A percentile compares a stretch with the other conserved stretches of the same genome.
phyloP scores from a whole-genome alignment of 306 rosid species.

The Glycine soja region DNA sequence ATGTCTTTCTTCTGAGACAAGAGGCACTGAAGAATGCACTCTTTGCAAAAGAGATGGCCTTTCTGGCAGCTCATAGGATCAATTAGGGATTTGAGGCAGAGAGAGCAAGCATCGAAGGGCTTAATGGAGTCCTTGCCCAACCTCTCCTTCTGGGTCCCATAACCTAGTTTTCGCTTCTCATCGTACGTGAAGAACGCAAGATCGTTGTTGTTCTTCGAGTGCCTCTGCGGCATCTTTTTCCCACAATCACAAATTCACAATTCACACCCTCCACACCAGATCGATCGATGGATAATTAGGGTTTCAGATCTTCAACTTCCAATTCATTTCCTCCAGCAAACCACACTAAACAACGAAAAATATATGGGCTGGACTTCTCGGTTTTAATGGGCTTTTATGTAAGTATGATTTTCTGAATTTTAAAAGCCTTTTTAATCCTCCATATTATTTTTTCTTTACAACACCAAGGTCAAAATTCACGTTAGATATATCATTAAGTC shows the following conservation, averaged over 20 bases:
- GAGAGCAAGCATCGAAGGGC: conserved; percentile 94
- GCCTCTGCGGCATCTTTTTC: conserved; percentile 89
- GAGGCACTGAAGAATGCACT: conserved; percentile 88
- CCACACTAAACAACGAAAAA: too few species aligned
- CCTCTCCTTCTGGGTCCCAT: conserved; percentile 97
- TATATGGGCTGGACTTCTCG: too few species aligned
- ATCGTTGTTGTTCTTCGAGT: conserved; percentile 98
- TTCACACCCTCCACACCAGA: neutral
- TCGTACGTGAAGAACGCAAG: conserved; percentile 99
- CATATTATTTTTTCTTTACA: too few species aligned
- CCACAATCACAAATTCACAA: neutral
- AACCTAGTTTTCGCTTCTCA: conserved; percentile 91
- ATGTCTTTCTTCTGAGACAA: conserved; percentile 94
- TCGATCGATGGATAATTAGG: neutral
- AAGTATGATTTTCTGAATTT: too few species aligned
- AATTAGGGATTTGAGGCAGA: conserved; percentile 91
- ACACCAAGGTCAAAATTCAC: too few species aligned
- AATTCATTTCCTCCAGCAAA: too few species aligned
- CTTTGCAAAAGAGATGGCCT: conserved; percentile 93
- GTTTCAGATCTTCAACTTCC: neutral
- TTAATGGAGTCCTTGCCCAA: conserved; percentile 90
- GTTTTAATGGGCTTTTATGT: too few species aligned
- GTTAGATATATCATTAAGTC: too few species aligned
- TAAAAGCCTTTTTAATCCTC: too few species aligned
- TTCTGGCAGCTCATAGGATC: conserved; percentile 87